Conservation (phyloP, 2,329 filamentous ascomycete species). For the Sclerotinia minor region DNA sequence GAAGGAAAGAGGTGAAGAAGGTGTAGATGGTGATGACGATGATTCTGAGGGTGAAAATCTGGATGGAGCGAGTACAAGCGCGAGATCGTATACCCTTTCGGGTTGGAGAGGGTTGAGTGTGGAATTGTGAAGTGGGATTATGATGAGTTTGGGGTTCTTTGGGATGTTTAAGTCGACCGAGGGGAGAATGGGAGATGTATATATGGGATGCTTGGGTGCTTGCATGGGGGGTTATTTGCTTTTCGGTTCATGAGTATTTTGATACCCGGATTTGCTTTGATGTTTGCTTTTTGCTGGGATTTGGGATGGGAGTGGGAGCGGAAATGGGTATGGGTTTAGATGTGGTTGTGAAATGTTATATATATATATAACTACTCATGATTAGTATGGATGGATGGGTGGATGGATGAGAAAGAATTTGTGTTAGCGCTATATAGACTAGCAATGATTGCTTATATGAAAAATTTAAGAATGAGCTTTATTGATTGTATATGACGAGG, state of each 20-base stretch:
- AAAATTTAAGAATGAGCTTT: background rate
- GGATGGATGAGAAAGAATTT: background rate
- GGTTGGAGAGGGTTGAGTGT: background rate
- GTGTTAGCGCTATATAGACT: background rate
- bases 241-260: background rate
- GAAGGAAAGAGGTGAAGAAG: background rate
- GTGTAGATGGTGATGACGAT: background rate
- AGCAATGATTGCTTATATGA: background rate
- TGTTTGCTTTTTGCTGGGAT: background rate
- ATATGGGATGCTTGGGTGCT: no score
- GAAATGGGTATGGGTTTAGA: background rate
- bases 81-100: background rate
- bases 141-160: background rate
- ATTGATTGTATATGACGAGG: no score
- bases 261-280: constrained; percentile 10
- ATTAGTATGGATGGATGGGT: background rate
- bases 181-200: background rate
- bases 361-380: background rate
- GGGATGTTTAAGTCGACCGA: no score
- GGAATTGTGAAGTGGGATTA: background rate
- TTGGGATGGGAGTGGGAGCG: background rate
- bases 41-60: background rate
- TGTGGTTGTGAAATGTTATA: background rate
- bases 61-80: background rate
- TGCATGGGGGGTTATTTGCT: background rate